These are phyloP conservation scores for Fusarium redolens DNA, from an alignment of 2,329 filamentous ascomycete species.

Conservation along the genomic window DNA sequence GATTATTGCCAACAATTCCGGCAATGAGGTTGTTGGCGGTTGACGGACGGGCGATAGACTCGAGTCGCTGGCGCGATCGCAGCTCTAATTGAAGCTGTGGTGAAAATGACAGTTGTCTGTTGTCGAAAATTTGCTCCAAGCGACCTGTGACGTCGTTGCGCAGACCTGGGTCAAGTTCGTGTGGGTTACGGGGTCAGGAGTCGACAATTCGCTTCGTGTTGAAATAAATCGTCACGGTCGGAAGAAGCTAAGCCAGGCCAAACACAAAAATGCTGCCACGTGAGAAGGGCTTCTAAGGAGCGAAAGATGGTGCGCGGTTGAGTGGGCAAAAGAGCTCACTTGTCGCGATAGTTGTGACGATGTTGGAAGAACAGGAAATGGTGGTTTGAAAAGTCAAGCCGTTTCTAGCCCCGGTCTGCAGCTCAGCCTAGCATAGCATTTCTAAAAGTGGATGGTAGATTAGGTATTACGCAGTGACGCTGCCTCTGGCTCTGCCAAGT, in stretches of 20 bases:
- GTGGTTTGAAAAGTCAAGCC: slow-evolving; percentile 41
- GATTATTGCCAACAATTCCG: not conserved
- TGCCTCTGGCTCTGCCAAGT: slow-evolving; percentile 34
- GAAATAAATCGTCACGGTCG: slow-evolving; percentile 17
- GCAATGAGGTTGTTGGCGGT: slow-evolving; percentile 19
- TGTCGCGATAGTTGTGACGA: slow-evolving; percentile 35
- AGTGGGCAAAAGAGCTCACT: slow-evolving; percentile 35
- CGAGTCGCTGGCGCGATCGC: slow-evolving; percentile 6
- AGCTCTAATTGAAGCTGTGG: not conserved
- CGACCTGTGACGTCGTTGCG: slow-evolving; percentile 30
- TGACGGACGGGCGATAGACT: slow-evolving; percentile 1
- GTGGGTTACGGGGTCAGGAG: slow-evolving; percentile 19
- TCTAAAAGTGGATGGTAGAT: slow-evolving; percentile 39
- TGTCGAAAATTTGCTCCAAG: slow-evolving; percentile 1
- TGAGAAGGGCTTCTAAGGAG: slow-evolving; percentile 8
- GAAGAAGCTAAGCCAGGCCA: not conserved
- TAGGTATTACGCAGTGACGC: slow-evolving; percentile 30
- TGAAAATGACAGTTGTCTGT: slow-evolving; percentile 5
- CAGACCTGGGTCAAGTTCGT: slow-evolving; percentile 19
- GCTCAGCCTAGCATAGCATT: slow-evolving; percentile 25
- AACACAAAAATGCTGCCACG: slow-evolving; percentile 3
- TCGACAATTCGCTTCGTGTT: slow-evolving; percentile 9
- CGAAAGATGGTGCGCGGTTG: slow-evolving; percentile 4
- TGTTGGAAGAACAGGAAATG: slow-evolving; percentile 38
- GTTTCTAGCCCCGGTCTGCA: slow-evolving; percentile 18